Evolutionary conservation across 495 filamentous ascomycete species (phyloP), one percentile per base, ranked within the genome.

Genomic region (Emericellopsis terricola): DNA sequence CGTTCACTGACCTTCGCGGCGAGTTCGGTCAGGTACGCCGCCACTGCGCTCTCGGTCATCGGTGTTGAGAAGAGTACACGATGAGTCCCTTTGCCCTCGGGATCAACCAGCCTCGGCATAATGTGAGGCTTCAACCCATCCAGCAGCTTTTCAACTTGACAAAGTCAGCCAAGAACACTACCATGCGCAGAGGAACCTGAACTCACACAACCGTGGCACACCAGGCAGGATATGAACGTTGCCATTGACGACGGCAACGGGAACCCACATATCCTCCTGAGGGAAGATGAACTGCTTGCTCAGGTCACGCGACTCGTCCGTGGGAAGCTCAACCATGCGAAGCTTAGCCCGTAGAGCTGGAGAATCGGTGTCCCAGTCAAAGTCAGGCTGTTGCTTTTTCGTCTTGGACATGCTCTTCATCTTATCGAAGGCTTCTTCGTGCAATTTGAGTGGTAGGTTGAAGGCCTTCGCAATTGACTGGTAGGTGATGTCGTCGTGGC

Each of bases 401-500:
- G 72, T 71, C 43, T 69, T 76, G 10, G 80, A 80, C 9, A 93
- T 59, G 32, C 55, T 62, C 56, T 80, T 84, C 89, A 96, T 96
- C 40, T 76, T 71, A 34, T 65, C 68, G 38, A 76, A 77, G 2
- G 89, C 71, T 27, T 69, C 64, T 21, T 78, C 41, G 59, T 97
- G 82, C 11, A 93, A 62, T 37, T 71, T 62, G 0, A 96, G 64
- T 8, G 75, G 68, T 2, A 94, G 64, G 24, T 55, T 51, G 52
- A 94, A 97, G 15, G 85, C 89, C 41, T 83, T 81, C 27, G 82
- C 89, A 46, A 97, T 86, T 15, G 86, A 86, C 46, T 74, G 57
- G 63, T 97, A 97, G 24, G 89, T 96, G 41, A 97, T 96, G 48
- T 97, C 89, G 48, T 97, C 89, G 57, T 96, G 89, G 36, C 78